Conservation (phyloP, 495 filamentous ascomycete genomes). For the Aspergillus steynii region DNA sequence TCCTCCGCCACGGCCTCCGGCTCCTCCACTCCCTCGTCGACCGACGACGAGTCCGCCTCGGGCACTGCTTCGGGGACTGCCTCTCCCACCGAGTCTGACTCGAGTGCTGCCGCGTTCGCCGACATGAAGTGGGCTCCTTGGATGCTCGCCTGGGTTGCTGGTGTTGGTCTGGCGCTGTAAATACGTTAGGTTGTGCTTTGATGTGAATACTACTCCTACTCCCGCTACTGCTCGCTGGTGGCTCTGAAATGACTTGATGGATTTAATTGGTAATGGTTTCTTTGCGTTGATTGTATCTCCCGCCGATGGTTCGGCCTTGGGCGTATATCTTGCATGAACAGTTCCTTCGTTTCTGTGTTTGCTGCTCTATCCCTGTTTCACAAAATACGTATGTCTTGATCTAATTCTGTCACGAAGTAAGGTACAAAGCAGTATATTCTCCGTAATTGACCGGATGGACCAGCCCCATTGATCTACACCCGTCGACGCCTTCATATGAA, state of each 20-base stretch:
- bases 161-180: background rate
- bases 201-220: constrained; percentile 1
- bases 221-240: background rate
- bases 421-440: background rate
- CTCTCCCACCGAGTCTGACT: background rate
- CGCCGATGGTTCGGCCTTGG: background rate
- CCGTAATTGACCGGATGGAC: background rate
- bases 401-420: too few species aligned
- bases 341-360: background rate
- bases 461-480: background rate
- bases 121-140: background rate
- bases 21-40: background rate
- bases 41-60: background rate
- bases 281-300: background rate
- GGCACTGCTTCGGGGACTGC: background rate
- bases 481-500: background rate
- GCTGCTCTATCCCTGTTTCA: too few species aligned
- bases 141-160: constrained; percentile 1
- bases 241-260: background rate
- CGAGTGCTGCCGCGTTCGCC: background rate
- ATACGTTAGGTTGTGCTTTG: background rate
- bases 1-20: background rate
- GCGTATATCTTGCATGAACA: background rate
- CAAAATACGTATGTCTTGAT: too few species aligned
- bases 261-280: background rate